Evolutionary conservation across 2,329 filamentous ascomycete species (phyloP), one percentile per base, ranked within the genome.

Genomic region (Cladosporium sp.): DNA sequence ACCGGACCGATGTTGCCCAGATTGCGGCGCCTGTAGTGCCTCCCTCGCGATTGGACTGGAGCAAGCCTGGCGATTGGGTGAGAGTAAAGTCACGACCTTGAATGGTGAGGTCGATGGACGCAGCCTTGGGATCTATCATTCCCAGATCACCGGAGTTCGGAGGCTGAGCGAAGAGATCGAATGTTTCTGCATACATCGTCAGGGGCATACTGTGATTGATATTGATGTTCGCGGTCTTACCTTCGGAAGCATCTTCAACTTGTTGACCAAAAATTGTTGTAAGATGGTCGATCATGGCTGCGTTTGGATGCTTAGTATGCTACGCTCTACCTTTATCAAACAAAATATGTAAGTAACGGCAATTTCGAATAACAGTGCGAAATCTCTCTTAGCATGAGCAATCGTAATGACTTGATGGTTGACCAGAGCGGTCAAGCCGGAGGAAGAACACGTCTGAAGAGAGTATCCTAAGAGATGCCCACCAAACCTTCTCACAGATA

Each of bases 1-100:
- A 88, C 54, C 88, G 82, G 10, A 93, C 92, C 0, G 92, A 94
- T 71, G 97, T 90, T 78, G 91, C 93, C 95, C 95, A 99, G 10
- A 98, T 83, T 21, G 97, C 87, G 74, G 90, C 90, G 55, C 90
- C 90, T 1, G 90, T 93, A 1, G 90, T 93, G 1, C 90, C 90
- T 14, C 85, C 89, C 32, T 87, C 84, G 36, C 93, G 87, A 68
- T 88, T 86, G 1, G 93, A 96, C 1, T 88, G 88, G 44, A 99
- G 85, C 11, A 98, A 83, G 11, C 88, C 87, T 0, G 93, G 94
- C 1, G 92, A 96, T 78, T 98, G 95, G 68, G 88, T 85, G 71
- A 98, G 90, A 38, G 85, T 86, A 67, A 92, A 87, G 74, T 96
- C 91, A 62, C 83, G 84, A 65, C 84, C 88, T 64, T 83, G 87